Conservation (phyloP, 139 green algal species). For the Volvox reticuliferus region DNA sequence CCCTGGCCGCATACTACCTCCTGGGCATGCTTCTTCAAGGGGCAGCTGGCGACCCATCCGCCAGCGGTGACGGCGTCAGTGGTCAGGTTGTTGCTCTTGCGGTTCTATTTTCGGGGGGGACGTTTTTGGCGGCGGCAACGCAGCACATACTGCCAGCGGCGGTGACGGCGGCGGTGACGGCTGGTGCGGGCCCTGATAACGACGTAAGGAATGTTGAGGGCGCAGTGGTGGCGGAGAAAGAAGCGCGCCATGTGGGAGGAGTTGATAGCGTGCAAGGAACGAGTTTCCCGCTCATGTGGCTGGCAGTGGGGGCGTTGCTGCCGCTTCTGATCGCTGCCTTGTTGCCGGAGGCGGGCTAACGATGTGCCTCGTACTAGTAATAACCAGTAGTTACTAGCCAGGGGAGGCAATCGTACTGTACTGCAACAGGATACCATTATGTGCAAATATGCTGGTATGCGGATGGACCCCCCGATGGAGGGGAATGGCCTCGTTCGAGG, state of each 20-base stretch:
- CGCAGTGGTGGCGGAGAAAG: not conserved
- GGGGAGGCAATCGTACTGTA: too few species aligned
- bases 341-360: conserved; percentile 32
- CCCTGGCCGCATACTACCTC: conserved; percentile 60
- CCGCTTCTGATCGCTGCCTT: conserved; percentile 38
- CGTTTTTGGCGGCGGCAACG: conserved; percentile 74
- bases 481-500: too few species aligned
- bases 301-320: conserved; percentile 26
- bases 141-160: conserved; percentile 78
- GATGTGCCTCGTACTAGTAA: too few species aligned
- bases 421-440: too few species aligned
- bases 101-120: conserved; percentile 72
- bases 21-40: conserved; percentile 46
- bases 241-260: not conserved
- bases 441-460: too few species aligned
- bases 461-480: too few species aligned
- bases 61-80: not conserved
- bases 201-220: not conserved
- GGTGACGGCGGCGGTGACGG: not conserved
- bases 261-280: not conserved
- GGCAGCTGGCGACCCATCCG: not conserved
- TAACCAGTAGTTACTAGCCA: too few species aligned
- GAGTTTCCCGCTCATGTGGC: not conserved
- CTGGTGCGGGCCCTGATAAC: not conserved
- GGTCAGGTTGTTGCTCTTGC: conserved; percentile 7